Conservation (phyloP, 805 yeast genomes). For the Kluyveromyces wickerhamii region DNA sequence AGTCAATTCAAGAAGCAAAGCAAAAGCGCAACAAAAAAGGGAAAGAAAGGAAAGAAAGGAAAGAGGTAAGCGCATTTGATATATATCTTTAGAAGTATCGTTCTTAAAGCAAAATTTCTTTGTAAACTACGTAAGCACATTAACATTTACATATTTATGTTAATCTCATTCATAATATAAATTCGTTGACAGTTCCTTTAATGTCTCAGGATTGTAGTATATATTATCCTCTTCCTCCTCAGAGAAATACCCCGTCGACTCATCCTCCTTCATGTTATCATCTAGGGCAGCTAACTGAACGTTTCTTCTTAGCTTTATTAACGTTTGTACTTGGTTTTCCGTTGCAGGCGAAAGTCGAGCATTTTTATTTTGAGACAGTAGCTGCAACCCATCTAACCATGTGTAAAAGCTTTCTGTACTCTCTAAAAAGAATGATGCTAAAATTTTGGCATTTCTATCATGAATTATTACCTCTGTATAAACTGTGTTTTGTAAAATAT, state of each 20-base stretch:
- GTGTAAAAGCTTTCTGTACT: slow-evolving; percentile 58
- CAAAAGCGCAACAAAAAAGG: slow-evolving; percentile 18
- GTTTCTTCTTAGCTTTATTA: slow-evolving; percentile 39
- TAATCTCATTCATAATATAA: slow-evolving; percentile 23
- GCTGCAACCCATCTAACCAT: slow-evolving; percentile 73
- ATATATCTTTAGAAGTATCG: too few species aligned
- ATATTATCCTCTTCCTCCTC: slow-evolving; percentile 14
- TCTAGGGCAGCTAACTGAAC: slow-evolving; percentile 41
- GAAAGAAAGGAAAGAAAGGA: slow-evolving; percentile 22
- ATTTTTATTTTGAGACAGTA: slow-evolving; percentile 28
- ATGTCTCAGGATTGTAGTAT: slow-evolving; percentile 17
- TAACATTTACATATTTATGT: too few species aligned
- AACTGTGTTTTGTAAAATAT: slow-evolving; percentile 47
- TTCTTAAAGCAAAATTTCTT: neutral
- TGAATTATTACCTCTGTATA: slow-evolving; percentile 49
- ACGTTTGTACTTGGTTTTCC: slow-evolving; percentile 35
- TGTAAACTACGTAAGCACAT: neutral
- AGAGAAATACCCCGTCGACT: slow-evolving; percentile 8
- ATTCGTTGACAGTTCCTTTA: slow-evolving; percentile 18
- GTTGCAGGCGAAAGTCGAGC: slow-evolving; percentile 36
- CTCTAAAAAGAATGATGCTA: slow-evolving; percentile 60
- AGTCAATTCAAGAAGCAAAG: slow-evolving; percentile 32
- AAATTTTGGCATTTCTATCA: slow-evolving; percentile 34
- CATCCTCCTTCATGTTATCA: slow-evolving; percentile 15
- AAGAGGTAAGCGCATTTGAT: neutral